Evolutionary conservation across 495 filamentous ascomycete genomes (phyloP).

Genomic region (Darksidea phi): DNA sequence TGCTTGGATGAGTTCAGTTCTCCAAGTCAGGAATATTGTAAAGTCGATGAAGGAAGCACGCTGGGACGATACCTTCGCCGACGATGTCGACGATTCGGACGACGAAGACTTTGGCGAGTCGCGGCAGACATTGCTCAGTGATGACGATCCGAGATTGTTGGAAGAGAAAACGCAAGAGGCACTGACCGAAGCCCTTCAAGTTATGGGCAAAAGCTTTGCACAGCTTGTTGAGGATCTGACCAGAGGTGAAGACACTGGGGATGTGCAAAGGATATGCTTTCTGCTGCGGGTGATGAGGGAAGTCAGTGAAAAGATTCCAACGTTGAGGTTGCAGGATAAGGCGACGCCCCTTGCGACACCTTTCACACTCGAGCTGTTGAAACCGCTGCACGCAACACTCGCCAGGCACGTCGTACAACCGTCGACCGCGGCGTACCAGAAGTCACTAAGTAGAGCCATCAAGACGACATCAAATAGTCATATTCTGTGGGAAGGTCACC

Average conservation of each 20-base stretch:
- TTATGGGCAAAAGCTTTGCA: slow-evolving; percentile 58
- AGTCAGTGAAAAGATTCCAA: slow-evolving; percentile 64
- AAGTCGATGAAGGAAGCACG: slow-evolving; percentile 63
- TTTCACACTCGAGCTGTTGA: slow-evolving; percentile 14
- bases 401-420: slow-evolving; percentile 8
- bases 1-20: slow-evolving; percentile 64
- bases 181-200: slow-evolving; percentile 56
- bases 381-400: slow-evolving; percentile 32
- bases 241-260: slow-evolving; percentile 44
- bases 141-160: slow-evolving; percentile 68
- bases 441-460: neutral
- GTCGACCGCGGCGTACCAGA: slow-evolving; percentile 13
- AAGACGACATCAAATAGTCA: slow-evolving; percentile 5
- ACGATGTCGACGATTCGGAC: slow-evolving; percentile 62
- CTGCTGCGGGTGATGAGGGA: slow-evolving; percentile 75
- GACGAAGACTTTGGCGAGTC: slow-evolving; percentile 49
- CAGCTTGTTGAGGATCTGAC: slow-evolving; percentile 44
- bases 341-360: slow-evolving; percentile 8
- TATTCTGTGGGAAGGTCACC: slow-evolving; percentile 75
- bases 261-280: slow-evolving; percentile 59
- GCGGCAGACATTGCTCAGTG: slow-evolving; percentile 61
- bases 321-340: slow-evolving; percentile 29
- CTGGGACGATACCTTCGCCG: slow-evolving; percentile 77
- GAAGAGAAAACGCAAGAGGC: slow-evolving; percentile 59
- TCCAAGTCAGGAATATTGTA: slow-evolving; percentile 59